A percentile compares a stretch with the other conserved stretches of the same genome.
Evolutionary conservation across 1,139 yeast species (phyloP).

Genomic region (Taiozyma sp.): DNA sequence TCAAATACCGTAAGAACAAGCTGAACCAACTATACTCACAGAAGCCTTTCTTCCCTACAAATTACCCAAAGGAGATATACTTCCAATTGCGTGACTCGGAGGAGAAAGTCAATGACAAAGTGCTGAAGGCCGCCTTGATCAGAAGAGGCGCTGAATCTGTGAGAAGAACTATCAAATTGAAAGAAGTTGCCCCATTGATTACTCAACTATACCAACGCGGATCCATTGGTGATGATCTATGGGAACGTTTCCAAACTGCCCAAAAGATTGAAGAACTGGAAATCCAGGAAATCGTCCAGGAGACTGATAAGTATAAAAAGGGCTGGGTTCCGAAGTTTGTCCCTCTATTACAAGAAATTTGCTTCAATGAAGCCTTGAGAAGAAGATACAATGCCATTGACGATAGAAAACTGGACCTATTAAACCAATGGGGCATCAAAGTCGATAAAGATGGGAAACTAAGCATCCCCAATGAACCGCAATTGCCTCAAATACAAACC

Average conservation of each 20-base stretch:
- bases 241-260: conserved; percentile 75
- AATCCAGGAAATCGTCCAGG: conserved; percentile 70
- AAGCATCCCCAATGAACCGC: conserved; percentile 11
- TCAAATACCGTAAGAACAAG: conserved; percentile 61
- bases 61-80: conserved; percentile 63
- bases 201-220: conserved; percentile 79
- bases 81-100: conserved; percentile 51
- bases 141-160: conserved; percentile 94
- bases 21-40: conserved; percentile 48
- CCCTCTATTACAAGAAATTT: conserved; percentile 81
- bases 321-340: conserved; percentile 82
- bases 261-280: conserved; percentile 73
- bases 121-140: conserved; percentile 80
- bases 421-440: conserved; percentile 45
- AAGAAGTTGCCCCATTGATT: conserved; percentile 55
- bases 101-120: conserved; percentile 69
- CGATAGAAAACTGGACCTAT: conserved; percentile 43
- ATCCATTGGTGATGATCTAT: conserved; percentile 84
- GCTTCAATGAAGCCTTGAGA: conserved; percentile 87
- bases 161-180: conserved; percentile 82
- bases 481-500: not conserved
- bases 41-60: conserved; percentile 69
- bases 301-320: conserved; percentile 66
- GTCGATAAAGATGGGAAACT: conserved; percentile 30
- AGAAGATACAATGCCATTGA: conserved; percentile 70